phyloP scores from a whole-genome alignment of 2,329 filamentous ascomycete genomes.

The Metarhizium sp. region DNA sequence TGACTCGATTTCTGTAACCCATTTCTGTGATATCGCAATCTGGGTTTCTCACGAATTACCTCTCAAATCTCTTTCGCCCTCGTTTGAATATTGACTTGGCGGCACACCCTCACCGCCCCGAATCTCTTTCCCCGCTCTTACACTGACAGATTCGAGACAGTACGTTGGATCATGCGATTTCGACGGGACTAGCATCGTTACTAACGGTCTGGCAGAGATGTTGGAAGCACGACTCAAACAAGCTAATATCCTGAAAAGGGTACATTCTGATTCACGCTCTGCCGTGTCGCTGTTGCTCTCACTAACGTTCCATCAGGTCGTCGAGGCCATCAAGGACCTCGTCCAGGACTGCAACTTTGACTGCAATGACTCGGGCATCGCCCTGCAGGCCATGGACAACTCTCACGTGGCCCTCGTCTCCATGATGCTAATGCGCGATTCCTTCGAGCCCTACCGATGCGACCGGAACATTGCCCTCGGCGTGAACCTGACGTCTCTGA shows the following conservation, averaged over 20 bases:
- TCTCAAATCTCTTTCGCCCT: neutral
- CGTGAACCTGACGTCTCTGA: conserved; percentile 92
- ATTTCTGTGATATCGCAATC: no score
- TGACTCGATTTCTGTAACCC: no score
- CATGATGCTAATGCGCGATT: conserved; percentile 53
- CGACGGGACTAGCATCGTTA: neutral
- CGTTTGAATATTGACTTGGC: neutral
- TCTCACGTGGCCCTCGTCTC: conserved; percentile 97
- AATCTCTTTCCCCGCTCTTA: no score
- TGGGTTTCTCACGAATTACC: neutral
- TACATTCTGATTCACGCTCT: conserved; percentile 26
- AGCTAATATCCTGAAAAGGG: conserved; percentile 91
- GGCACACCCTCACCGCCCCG: neutral
- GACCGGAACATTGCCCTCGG: conserved; percentile 98
- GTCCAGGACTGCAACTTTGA: conserved; percentile 99
- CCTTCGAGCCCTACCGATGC: conserved; percentile 64
- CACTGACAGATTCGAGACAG: neutral
- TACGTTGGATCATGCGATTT: neutral
- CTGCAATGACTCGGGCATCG: conserved; percentile 99
- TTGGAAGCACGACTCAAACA: conserved; percentile 97
- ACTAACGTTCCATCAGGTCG: conserved; percentile 50
- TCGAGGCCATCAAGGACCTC: conserved; percentile 98
- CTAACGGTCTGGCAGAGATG: conserved; percentile 41
- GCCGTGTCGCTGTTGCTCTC: neutral
- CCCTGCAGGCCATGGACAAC: conserved; percentile 99